Conservation (phyloP, 129 eudicot genomes). For the Glebionis coronaria region DNA sequence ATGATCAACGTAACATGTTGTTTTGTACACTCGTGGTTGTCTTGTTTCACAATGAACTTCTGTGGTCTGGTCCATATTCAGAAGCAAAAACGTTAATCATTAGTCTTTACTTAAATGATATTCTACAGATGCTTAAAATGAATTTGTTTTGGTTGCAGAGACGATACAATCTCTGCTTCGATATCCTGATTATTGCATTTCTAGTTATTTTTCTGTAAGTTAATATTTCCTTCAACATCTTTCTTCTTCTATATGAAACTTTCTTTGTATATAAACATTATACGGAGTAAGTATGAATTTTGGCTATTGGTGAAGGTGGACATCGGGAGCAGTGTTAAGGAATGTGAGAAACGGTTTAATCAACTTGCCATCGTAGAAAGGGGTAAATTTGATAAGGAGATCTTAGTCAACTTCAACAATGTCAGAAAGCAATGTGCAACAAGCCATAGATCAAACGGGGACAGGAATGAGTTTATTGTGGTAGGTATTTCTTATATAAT, state of each 20-base stretch:
- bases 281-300: too few relatives aligned
- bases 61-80: too few relatives aligned
- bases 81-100: too few relatives aligned
- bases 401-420: neutral
- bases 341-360: neutral
- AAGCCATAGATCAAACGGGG: too few relatives aligned
- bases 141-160: constrained; percentile 16
- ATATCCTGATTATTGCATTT: constrained; percentile 14
- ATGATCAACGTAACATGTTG: too few relatives aligned
- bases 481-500: too few relatives aligned
- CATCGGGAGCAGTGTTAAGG: neutral
- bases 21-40: too few relatives aligned
- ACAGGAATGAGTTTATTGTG: too few relatives aligned
- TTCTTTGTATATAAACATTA: too few relatives aligned
- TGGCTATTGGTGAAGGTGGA: neutral
- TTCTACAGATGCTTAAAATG: neutral
- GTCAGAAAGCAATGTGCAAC: neutral
- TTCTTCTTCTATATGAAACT: neutral
- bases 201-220: constrained; percentile 22
- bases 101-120: neutral
- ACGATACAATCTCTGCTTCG: constrained; percentile 16
- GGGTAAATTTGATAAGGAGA: constrained; percentile 1
- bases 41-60: too few relatives aligned
- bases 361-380: neutral
- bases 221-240: neutral